These are phyloP conservation scores for Salix exigua DNA, from an alignment of 345 rosid genomes.

Conservation along the genomic window DNA sequence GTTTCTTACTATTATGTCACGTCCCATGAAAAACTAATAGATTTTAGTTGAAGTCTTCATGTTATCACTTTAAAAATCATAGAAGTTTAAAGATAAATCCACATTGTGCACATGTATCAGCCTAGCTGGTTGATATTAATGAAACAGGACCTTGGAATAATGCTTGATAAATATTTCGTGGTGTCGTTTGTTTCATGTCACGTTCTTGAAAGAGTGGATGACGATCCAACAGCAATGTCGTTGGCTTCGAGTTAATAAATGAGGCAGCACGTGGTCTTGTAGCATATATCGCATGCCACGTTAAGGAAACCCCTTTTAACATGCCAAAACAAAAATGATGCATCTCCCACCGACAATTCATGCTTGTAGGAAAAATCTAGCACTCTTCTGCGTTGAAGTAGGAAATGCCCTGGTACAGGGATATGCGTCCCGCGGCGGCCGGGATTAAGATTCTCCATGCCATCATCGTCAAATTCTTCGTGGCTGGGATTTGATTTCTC, in stretches of 20 bases:
- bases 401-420: neutral
- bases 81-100: neutral
- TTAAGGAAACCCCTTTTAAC: neutral
- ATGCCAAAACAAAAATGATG: neutral
- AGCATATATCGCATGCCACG: neutral
- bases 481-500: slow-evolving; percentile 66
- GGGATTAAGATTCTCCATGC: slow-evolving; percentile 31
- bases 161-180: neutral
- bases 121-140: neutral
- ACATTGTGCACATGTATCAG: neutral
- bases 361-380: neutral
- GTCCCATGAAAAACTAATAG: too few species aligned
- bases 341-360: neutral
- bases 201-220: neutral
- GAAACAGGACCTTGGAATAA: neutral
- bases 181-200: neutral
- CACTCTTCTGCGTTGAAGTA: neutral
- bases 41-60: too few species aligned
- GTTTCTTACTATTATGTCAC: rapidly evolving
- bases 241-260: neutral
- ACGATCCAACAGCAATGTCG: neutral
- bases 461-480: slow-evolving; percentile 34
- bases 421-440: slow-evolving; percentile 37
- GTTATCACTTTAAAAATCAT: too few species aligned
- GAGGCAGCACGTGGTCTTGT: neutral